Evolutionary conservation across 164 flowering plant genomes (phyloP).

Genomic region (Nymphaea thermarum): DNA sequence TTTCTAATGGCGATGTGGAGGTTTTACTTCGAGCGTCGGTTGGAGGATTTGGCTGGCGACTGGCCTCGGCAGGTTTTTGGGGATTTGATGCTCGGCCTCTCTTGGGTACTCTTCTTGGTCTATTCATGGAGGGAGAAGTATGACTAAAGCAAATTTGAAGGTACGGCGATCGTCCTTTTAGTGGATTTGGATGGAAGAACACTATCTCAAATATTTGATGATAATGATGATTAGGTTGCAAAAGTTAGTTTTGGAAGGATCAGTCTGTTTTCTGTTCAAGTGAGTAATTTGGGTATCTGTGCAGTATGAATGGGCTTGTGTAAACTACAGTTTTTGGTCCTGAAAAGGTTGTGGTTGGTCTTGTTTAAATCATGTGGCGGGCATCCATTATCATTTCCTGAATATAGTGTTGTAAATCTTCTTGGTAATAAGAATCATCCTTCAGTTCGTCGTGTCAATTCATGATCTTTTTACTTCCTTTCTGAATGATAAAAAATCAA

Average conservation of each 20-base stretch:
- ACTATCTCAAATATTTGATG: no score
- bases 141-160: constrained; percentile 18
- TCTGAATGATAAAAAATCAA: not conserved
- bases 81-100: constrained; percentile 46
- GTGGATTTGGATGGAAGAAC: not conserved
- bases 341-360: not conserved
- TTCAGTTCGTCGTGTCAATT: not conserved
- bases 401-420: not conserved
- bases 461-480: not conserved
- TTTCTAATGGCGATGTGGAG: constrained; percentile 43
- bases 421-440: not conserved
- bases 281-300: not conserved
- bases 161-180: not conserved
- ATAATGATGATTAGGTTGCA: not conserved
- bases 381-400: not conserved
- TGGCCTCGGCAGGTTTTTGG: constrained; percentile 41
- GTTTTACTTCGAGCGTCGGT: constrained; percentile 48
- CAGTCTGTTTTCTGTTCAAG: not conserved
- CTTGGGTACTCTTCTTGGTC: constrained; percentile 74
- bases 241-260: not conserved
- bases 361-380: not conserved
- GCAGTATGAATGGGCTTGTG: not conserved
- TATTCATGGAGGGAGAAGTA: constrained; percentile 86
- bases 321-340: not conserved
- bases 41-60: constrained; percentile 17